Evolutionary conservation across 2,329 filamentous ascomycete genomes (phyloP).

Genomic region (Helminthosporium solani): DNA sequence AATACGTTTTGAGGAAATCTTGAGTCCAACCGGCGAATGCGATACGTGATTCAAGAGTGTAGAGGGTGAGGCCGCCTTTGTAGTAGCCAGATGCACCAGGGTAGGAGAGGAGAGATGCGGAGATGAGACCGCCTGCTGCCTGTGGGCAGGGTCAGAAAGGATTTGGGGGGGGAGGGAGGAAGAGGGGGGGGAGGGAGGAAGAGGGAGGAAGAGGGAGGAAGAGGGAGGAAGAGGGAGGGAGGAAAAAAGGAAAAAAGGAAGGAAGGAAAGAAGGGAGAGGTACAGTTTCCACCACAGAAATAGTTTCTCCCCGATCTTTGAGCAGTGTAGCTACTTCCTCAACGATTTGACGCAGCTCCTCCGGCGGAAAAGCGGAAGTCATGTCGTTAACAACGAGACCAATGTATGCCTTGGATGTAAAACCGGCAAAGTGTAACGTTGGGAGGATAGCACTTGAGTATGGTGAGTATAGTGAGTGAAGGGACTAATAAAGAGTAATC

Average conservation of each 20-base stretch:
- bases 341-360: slow-evolving; percentile 46
- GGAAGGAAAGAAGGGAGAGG: neutral
- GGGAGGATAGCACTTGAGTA: too few relatives aligned
- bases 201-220: too few relatives aligned
- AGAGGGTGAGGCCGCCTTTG: slow-evolving; percentile 63
- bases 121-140: slow-evolving; percentile 64
- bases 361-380: slow-evolving; percentile 44
- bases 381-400: slow-evolving; percentile 23
- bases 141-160: slow-evolving; percentile 22
- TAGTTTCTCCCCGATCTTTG: slow-evolving; percentile 56
- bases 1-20: slow-evolving; percentile 53
- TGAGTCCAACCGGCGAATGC: slow-evolving; percentile 63
- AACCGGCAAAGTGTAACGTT: too few relatives aligned
- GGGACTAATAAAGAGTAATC: neutral
- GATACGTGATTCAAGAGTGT: slow-evolving; percentile 59
- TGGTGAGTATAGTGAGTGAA: neutral
- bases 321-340: slow-evolving; percentile 56
- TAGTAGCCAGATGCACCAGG: slow-evolving; percentile 61
- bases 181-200: too few relatives aligned
- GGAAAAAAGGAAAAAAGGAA: neutral
- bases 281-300: slow-evolving; percentile 64
- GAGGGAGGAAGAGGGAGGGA: slow-evolving; percentile 1
- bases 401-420: too few relatives aligned
- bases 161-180: neutral
- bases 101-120: slow-evolving; percentile 57